These are phyloP conservation scores for Prunus salicina DNA, from an alignment of 306 rosid genomes.

Conservation along the genomic window DNA sequence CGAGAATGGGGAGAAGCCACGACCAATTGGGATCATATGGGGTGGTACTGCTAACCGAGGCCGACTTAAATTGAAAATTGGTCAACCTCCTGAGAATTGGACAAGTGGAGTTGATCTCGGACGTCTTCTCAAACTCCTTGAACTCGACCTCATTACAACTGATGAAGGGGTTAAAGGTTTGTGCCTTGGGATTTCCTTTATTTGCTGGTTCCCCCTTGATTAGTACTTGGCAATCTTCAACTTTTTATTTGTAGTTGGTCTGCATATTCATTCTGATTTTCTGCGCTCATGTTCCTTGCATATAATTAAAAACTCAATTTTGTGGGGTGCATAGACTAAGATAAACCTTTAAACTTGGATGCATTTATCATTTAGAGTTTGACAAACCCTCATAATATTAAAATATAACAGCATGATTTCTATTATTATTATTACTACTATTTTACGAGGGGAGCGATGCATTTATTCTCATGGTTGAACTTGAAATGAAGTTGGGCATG, in stretches of 20 bases:
- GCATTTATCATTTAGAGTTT: too few relatives aligned
- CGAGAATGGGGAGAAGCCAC: slow-evolving; percentile 72
- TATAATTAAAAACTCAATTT: background rate
- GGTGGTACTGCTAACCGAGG: slow-evolving; percentile 99
- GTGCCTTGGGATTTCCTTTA: slow-evolving; percentile 18
- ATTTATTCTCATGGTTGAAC: too few relatives aligned
- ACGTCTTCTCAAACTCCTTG: slow-evolving; percentile 91
- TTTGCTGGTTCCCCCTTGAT: background rate
- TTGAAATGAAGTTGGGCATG: too few relatives aligned
- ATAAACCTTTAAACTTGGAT: too few relatives aligned
- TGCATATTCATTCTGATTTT: background rate
- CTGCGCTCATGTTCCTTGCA: background rate
- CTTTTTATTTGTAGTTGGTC: background rate
- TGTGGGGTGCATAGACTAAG: too few relatives aligned
- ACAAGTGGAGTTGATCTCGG: slow-evolving; percentile 99
- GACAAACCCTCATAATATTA: too few relatives aligned
- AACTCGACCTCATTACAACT: slow-evolving; percentile 86
- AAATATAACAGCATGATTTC: too few relatives aligned
- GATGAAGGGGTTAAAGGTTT: slow-evolving; percentile 92
- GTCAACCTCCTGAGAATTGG: slow-evolving; percentile 99
- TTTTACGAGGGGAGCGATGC: too few relatives aligned
- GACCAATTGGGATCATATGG: slow-evolving; percentile 96
- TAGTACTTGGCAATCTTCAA: background rate
- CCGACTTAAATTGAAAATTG: slow-evolving; percentile 88
- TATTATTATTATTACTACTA: too few relatives aligned